These are phyloP conservation scores for Colletotrichum tropicale DNA, from an alignment of 2,329 filamentous ascomycete species.

Conservation along the genomic window DNA sequence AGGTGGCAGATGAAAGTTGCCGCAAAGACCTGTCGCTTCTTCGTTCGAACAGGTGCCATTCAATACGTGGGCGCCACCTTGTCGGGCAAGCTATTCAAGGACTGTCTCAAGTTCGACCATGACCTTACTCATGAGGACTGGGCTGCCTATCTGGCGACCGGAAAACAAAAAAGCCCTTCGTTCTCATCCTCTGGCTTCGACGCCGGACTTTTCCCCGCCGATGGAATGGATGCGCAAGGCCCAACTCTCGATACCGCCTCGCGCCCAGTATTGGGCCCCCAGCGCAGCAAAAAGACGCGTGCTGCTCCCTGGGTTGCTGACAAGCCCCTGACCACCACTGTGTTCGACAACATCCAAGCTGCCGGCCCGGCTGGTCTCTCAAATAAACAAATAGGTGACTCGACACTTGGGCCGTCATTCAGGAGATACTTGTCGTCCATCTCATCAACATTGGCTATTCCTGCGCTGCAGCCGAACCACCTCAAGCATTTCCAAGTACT, in stretches of 20 bases:
- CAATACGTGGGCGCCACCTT: conserved; percentile 63
- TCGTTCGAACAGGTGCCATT: conserved; percentile 59
- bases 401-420: conserved; percentile 33
- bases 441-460: conserved; percentile 31
- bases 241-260: neutral
- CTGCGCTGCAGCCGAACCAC: conserved; percentile 13
- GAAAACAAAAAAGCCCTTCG: conserved; percentile 29
- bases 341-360: conserved; percentile 37
- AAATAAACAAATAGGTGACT: conserved; percentile 32
- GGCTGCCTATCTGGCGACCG: conserved; percentile 58
- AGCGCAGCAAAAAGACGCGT: neutral
- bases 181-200: neutral
- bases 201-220: neutral
- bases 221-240: neutral
- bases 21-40: conserved; percentile 62
- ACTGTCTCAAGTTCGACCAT: conserved; percentile 64
- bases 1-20: conserved; percentile 65
- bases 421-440: conserved; percentile 37
- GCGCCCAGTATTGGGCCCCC: neutral
- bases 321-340: conserved; percentile 33
- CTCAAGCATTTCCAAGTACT: conserved; percentile 17
- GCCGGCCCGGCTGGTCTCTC: conserved; percentile 32
- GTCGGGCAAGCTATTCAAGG: conserved; percentile 60
- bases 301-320: conserved; percentile 31
- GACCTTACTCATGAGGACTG: conserved; percentile 63